A percentile compares a stretch with the other conserved stretches of the same genome.
Conservation (phyloP, 148 eudicot genomes). For the Chenopodium suecicum region DNA sequence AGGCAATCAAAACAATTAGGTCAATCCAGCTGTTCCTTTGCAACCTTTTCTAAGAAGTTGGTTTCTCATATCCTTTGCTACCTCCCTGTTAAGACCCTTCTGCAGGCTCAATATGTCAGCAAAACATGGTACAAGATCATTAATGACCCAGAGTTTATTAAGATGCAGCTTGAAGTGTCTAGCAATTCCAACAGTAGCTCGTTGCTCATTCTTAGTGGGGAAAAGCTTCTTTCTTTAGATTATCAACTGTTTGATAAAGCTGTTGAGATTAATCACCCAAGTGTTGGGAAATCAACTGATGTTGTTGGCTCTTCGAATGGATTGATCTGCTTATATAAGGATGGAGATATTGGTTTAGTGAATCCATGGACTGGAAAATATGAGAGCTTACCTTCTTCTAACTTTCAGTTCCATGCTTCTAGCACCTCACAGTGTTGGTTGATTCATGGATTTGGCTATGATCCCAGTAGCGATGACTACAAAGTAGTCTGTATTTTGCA, state of each 20-base stretch:
- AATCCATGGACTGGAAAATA: slow-evolving; percentile 7
- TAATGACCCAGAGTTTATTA: slow-evolving; percentile 5
- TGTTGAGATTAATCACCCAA: background rate
- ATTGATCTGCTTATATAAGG: slow-evolving; percentile 7
- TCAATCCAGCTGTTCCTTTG: background rate
- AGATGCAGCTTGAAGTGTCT: slow-evolving; percentile 12
- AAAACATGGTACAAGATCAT: too few relatives aligned
- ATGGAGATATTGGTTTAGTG: background rate
- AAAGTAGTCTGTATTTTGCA: slow-evolving; percentile 10
- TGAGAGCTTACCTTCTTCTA: background rate
- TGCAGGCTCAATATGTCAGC: too few relatives aligned
- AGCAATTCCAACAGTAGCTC: background rate
- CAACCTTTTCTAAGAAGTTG: background rate
- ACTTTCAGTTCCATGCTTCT: background rate
- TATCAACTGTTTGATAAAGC: slow-evolving; percentile 11
- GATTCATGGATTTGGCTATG: slow-evolving; percentile 19
- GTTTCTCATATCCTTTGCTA: background rate
- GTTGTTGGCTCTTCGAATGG: slow-evolving; percentile 12
- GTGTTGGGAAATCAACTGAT: background rate
- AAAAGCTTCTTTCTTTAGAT: slow-evolving; percentile 7
- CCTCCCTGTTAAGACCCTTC: background rate
- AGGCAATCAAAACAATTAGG: background rate
- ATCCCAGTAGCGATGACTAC: slow-evolving; percentile 14
- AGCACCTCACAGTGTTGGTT: background rate
- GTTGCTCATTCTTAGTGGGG: slow-evolving; percentile 4